phyloP scores from a whole-genome alignment of 1,139 yeast species.

The Schwanniomyces etchellsii region DNA sequence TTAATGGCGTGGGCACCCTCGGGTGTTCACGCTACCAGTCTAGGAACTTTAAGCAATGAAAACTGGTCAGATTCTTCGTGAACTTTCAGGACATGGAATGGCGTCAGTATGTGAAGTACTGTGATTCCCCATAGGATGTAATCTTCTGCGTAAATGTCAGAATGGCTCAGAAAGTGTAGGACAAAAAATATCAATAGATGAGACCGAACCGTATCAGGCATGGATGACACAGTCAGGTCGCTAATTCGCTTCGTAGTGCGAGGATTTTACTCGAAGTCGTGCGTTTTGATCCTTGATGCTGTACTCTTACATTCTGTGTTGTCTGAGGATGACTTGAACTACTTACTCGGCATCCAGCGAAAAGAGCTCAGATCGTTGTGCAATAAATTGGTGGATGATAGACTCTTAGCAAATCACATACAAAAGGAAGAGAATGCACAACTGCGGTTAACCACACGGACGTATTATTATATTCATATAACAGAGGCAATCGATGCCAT shows the following conservation, averaged over 20 bases:
- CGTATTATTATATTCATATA: constrained; percentile 81
- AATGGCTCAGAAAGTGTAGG: too few relatives aligned
- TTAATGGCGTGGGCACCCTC: too few relatives aligned
- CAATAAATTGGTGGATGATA: constrained; percentile 77
- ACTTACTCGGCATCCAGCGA: constrained; percentile 73
- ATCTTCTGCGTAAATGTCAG: too few relatives aligned
- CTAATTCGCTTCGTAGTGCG: constrained; percentile 61
- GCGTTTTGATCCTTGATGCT: constrained; percentile 82
- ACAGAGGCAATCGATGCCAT: constrained; percentile 94
- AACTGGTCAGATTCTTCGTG: too few relatives aligned
- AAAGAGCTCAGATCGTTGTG: constrained; percentile 84
- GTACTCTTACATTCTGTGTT: constrained; percentile 84
- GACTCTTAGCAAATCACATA: constrained; percentile 58
- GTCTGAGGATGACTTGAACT: constrained; percentile 88
- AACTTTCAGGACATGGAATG: too few relatives aligned
- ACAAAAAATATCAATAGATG: too few relatives aligned
- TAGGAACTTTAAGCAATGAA: too few relatives aligned
- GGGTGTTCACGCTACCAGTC: too few relatives aligned
- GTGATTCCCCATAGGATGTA: too few relatives aligned
- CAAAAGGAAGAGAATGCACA: constrained; percentile 82
- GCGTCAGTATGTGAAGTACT: too few relatives aligned
- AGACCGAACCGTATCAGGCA: too few relatives aligned
- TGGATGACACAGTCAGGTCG: constrained; percentile 42
- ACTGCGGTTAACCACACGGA: constrained; percentile 62
- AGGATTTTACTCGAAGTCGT: constrained; percentile 83